Conservation (phyloP, 2,329 filamentous ascomycete genomes). For the Teratosphaeriaceae sp. region DNA sequence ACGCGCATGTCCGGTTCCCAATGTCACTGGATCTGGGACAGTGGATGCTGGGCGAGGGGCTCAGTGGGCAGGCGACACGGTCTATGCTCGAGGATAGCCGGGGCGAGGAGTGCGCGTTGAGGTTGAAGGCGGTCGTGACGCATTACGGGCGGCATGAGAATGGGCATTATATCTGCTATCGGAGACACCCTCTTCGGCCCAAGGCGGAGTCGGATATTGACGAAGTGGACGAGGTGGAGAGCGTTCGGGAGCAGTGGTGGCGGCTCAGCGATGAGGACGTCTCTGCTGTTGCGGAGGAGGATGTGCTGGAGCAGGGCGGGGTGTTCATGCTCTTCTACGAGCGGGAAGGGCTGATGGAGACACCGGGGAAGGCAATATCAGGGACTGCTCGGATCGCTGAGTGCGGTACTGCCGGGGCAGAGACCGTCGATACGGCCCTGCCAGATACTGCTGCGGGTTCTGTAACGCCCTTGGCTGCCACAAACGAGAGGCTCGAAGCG, state of each 20-base stretch:
- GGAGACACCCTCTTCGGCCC: slow-evolving; percentile 52
- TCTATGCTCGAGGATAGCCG: slow-evolving; percentile 64
- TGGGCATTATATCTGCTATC: slow-evolving; percentile 90
- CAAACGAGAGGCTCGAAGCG: too few relatives aligned
- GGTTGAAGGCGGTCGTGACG: slow-evolving; percentile 75
- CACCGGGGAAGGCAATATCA: neutral
- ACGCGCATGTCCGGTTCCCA: slow-evolving; percentile 71
- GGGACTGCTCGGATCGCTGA: neutral
- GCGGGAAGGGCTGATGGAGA: slow-evolving; percentile 32
- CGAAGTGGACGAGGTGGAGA: slow-evolving; percentile 18
- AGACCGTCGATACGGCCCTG: too few relatives aligned
- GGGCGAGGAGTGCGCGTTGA: slow-evolving; percentile 49
- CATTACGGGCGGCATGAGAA: slow-evolving; percentile 91
- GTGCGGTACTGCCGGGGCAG: neutral
- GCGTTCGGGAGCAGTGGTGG: slow-evolving; percentile 59
- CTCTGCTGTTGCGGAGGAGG: slow-evolving; percentile 62
- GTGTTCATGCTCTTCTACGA: slow-evolving; percentile 99
- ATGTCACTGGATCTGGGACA: slow-evolving; percentile 64
- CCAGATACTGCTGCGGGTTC: too few relatives aligned
- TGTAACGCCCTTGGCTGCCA: too few relatives aligned
- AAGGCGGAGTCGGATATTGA: slow-evolving; percentile 4
- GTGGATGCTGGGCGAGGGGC: slow-evolving; percentile 62
- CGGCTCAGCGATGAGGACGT: slow-evolving; percentile 86
- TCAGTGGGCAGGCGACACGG: slow-evolving; percentile 29
- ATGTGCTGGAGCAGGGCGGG: slow-evolving; percentile 67